These are phyloP conservation scores for Stylonectria norvegica DNA, from an alignment of 2,329 filamentous ascomycete species.

Conservation along the genomic window DNA sequence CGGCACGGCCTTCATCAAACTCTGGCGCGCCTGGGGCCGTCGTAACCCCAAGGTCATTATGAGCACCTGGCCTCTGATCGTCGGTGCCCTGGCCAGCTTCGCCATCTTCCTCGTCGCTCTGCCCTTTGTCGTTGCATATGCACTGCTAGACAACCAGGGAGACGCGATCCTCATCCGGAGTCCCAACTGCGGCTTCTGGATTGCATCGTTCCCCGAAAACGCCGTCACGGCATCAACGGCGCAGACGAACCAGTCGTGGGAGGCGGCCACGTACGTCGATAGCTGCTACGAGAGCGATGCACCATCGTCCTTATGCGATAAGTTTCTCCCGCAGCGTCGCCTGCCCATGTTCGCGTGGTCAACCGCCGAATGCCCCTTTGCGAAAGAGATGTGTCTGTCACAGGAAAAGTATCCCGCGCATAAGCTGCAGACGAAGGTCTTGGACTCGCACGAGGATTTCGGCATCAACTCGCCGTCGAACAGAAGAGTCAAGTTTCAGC, in stretches of 20 bases:
- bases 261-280: slow-evolving; percentile 3
- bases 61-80: background rate
- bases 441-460: slow-evolving; percentile 8
- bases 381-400: too few species aligned
- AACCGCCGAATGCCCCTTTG: background rate
- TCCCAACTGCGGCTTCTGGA: slow-evolving; percentile 5
- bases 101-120: background rate
- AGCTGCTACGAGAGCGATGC: slow-evolving; percentile 5
- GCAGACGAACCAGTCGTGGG: slow-evolving; percentile 1
- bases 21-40: slow-evolving; percentile 2
- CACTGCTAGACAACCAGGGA: slow-evolving; percentile 3
- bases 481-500: slow-evolving; percentile 2
- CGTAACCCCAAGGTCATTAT: too few species aligned
- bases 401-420: background rate
- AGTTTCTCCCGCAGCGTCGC: background rate
- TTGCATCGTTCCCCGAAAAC: background rate
- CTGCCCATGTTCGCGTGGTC: background rate
- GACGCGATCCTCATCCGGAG: slow-evolving; percentile 1
- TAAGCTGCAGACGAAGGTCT: background rate
- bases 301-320: slow-evolving; percentile 1
- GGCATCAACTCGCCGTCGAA: slow-evolving; percentile 3
- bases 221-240: background rate
- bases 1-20: slow-evolving; percentile 1
- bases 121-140: background rate
- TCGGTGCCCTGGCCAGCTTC: too few species aligned